These are phyloP conservation scores for Castanospermum australe DNA, from an alignment of 306 rosid species.

Conservation along the genomic window DNA sequence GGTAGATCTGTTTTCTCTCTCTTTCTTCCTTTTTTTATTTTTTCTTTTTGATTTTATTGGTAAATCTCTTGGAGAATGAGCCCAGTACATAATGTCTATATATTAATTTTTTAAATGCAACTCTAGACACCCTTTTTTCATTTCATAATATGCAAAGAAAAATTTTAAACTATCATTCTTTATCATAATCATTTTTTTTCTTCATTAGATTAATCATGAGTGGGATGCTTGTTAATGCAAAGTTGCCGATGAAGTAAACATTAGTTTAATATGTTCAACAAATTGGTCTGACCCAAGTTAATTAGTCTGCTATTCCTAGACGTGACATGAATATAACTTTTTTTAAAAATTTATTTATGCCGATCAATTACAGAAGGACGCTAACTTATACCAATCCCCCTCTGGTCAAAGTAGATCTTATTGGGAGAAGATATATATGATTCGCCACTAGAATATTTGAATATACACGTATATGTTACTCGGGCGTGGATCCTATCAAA, in stretches of 20 bases:
- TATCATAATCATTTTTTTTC: background rate
- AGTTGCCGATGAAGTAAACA: background rate
- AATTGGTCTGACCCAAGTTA: too few relatives aligned
- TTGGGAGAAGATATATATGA: background rate
- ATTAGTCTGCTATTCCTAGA: background rate
- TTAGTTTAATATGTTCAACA: background rate
- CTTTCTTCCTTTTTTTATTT: background rate
- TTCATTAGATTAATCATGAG: background rate
- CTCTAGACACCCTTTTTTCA: background rate
- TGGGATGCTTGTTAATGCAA: background rate
- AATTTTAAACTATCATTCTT: background rate
- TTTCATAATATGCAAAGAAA: background rate
- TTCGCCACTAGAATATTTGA: background rate
- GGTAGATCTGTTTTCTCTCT: constrained; percentile 26
- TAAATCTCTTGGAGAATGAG: constrained; percentile 24
- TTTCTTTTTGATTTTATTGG: background rate
- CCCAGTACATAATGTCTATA: background rate
- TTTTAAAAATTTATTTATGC: background rate
- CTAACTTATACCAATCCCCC: background rate
- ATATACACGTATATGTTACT: background rate
- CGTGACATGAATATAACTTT: too few relatives aligned
- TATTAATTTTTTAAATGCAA: background rate
- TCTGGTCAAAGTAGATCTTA: background rate
- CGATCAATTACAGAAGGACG: background rate
- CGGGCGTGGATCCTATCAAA: background rate